Evolutionary conservation across 164 flowering plant genomes (phyloP).

Genomic region (Cinnamomum micranthum): DNA sequence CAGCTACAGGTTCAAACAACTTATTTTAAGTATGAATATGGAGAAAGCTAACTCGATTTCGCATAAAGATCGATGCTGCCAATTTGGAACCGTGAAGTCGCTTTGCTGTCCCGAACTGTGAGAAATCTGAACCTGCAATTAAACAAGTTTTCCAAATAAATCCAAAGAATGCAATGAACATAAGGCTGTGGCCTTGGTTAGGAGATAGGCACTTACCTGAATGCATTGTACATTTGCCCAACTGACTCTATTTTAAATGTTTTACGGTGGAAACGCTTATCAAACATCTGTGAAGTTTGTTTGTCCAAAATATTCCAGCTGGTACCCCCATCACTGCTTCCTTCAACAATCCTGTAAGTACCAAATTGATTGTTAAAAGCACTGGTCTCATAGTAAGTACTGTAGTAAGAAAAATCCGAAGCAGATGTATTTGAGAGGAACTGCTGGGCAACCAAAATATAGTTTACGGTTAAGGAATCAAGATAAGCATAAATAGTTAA

Average conservation of each 20-base stretch:
- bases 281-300: constrained; percentile 64
- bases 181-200: background rate
- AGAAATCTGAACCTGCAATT: constrained; percentile 67
- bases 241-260: constrained; percentile 38
- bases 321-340: constrained; percentile 78
- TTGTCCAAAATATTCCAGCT: constrained; percentile 72
- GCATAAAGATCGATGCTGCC: constrained; percentile 81
- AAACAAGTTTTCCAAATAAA: background rate
- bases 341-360: constrained; percentile 70
- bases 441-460: background rate
- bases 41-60: constrained; percentile 12
- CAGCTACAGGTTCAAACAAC: background rate
- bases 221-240: constrained; percentile 40
- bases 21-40: background rate
- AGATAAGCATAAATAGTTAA: background rate
- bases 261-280: constrained; percentile 67
- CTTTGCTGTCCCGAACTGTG: constrained; percentile 49
- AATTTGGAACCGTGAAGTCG: constrained; percentile 65
- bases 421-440: background rate
- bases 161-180: background rate
- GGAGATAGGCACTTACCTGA: constrained; percentile 48
- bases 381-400: background rate
- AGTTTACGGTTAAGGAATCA: too few relatives aligned
- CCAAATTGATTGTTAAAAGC: background rate
- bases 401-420: background rate